Evolutionary conservation across 192 early-diverging fungal species (phyloP), one percentile per base, ranked within the genome.

Genomic region (Geranomyces variabilis): DNA sequence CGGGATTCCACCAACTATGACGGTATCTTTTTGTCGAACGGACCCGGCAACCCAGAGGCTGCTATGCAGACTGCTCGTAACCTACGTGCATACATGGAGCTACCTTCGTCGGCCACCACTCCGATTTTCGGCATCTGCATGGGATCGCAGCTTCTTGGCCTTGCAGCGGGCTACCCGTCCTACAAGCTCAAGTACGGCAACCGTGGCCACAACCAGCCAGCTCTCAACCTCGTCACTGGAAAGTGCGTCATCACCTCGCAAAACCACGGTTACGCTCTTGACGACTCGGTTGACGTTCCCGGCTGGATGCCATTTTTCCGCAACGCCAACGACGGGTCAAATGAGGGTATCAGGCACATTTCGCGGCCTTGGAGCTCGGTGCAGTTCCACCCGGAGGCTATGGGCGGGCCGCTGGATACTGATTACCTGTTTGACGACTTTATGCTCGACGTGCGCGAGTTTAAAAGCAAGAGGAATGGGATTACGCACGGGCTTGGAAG

Each of bases 101-200:
- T 83, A 14, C 26, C 51, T 3, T 53, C 36, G 5, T 41, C 68
- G 85, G 81, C 85, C 10, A 90, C 86, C 53, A 93, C 93, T 75
- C 97, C 97, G 34, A 89, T 99, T 70, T 99, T 99, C 82, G 97
- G 97, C 76, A 99, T 99, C 76, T 99, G 97, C 85, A 81, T 99
- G 21, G 97, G 97, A 21, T 96, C 98, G 81, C 97, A 99, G 81
- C 83, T 99, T 41, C 74, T 97, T 53, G 94, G 94, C 22, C 86
- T 99, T 67, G 97, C 97, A 8, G 81, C 93, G 7, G 96, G 96
- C n/a, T 96, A 94, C 13, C 78, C 83, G 71, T 97, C 97, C 31
- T 85, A 87, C 76, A 99, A 99, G 85, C 93, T 99, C 92, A 94
- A 94, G 77, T 99, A 92, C 76, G 97, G 97, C 74, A 99, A 99